Percentiles rank a stretch among this genome's conserved stretches.
These are phyloP conservation scores for Astrothelium subdiscretum DNA, from an alignment of 495 filamentous ascomycete genomes.

Conservation along the genomic window DNA sequence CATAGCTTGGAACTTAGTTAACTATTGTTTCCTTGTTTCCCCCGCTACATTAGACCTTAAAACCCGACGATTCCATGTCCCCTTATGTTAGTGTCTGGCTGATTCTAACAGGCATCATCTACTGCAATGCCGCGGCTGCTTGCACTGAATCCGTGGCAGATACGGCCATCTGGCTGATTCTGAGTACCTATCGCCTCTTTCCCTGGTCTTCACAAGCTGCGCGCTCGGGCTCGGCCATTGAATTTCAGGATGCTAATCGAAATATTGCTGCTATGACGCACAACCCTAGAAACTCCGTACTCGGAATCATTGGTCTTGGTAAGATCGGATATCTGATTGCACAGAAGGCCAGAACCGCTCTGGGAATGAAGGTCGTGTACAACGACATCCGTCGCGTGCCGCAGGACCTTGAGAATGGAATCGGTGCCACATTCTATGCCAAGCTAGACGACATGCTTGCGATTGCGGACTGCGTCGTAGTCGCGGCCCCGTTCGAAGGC, in stretches of 20 bases:
- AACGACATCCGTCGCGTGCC: slow-evolving; percentile 25
- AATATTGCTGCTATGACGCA: slow-evolving; percentile 41
- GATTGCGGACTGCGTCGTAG: slow-evolving; percentile 19
- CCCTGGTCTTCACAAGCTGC: slow-evolving; percentile 49
- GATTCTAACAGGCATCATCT: slow-evolving; percentile 46
- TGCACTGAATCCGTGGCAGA: slow-evolving; percentile 59
- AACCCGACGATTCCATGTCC: no score
- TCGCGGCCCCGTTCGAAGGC: slow-evolving; percentile 16
- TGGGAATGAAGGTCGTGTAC: slow-evolving; percentile 32
- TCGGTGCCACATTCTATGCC: slow-evolving; percentile 25
- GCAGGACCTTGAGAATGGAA: slow-evolving; percentile 13
- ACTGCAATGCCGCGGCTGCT: slow-evolving; percentile 58
- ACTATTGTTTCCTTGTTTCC: no score
- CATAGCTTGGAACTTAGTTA: no score
- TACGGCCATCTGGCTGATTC: slow-evolving; percentile 51
- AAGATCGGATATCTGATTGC: slow-evolving; percentile 55
- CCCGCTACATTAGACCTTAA: no score
- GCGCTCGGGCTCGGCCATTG: slow-evolving; percentile 24
- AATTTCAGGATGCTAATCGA: slow-evolving; percentile 46
- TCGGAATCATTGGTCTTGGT: slow-evolving; percentile 70
- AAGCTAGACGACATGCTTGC: slow-evolving; percentile 29
- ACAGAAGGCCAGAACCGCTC: slow-evolving; percentile 19
- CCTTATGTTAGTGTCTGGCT: neutral
- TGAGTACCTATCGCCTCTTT: slow-evolving; percentile 53
- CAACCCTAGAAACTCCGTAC: slow-evolving; percentile 29